phyloP scores from a whole-genome alignment of 495 filamentous ascomycete genomes.

The Platismatia glauca region DNA sequence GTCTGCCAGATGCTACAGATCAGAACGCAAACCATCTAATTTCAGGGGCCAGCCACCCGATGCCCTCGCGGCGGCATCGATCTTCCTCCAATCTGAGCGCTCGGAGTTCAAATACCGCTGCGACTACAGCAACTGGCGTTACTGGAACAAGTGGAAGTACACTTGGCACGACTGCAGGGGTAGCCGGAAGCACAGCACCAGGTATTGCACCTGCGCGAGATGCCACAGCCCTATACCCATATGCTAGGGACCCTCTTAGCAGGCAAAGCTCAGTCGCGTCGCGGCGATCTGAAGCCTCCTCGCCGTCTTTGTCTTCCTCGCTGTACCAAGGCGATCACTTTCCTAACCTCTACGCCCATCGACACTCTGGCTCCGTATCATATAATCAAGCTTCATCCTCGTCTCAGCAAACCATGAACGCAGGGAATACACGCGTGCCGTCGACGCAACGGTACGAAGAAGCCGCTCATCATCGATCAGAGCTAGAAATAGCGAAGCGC shows the following conservation, averaged over 20 bases:
- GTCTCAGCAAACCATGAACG: slow-evolving; percentile 16
- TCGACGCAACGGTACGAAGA: slow-evolving; percentile 54
- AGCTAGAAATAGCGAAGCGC: slow-evolving; percentile 62
- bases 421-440: slow-evolving; percentile 19
- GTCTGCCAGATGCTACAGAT: slow-evolving; percentile 46
- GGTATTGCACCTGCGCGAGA: slow-evolving; percentile 44
- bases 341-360: slow-evolving; percentile 22
- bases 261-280: slow-evolving; percentile 34
- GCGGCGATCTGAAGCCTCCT: slow-evolving; percentile 34
- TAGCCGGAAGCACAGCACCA: slow-evolving; percentile 35
- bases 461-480: slow-evolving; percentile 53
- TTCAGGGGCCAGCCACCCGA: slow-evolving; percentile 44
- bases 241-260: slow-evolving; percentile 21
- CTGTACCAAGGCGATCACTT: slow-evolving; percentile 30
- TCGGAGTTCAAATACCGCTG: slow-evolving; percentile 40
- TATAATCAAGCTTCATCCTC: slow-evolving; percentile 25
- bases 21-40: slow-evolving; percentile 41
- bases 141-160: slow-evolving; percentile 25
- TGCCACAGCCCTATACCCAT: slow-evolving; percentile 23
- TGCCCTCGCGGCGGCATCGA: slow-evolving; percentile 52
- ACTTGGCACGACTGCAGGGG: slow-evolving; percentile 23
- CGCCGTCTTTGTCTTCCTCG: slow-evolving; percentile 30
- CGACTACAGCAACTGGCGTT: slow-evolving; percentile 27
- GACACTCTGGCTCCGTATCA: slow-evolving; percentile 29
- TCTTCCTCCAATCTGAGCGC: slow-evolving; percentile 55